These are phyloP conservation scores for Hura crepitans DNA, from an alignment of 441 rosid species.

Conservation along the genomic window DNA sequence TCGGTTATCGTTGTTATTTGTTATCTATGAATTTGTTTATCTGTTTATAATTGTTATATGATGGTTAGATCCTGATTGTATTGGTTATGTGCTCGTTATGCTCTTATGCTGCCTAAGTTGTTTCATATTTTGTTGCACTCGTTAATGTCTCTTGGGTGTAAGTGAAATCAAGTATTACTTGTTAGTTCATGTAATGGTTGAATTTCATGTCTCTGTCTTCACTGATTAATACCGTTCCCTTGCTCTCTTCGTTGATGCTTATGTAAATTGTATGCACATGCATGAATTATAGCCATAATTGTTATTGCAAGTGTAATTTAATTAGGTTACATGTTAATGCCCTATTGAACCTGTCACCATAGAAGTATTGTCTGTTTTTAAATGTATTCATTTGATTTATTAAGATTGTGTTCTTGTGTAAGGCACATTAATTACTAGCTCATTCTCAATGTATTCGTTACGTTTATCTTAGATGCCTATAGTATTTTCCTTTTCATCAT, in stretches of 20 bases:
- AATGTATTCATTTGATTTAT: slow-evolving; percentile 7
- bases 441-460: background rate
- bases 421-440: slow-evolving; percentile 10
- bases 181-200: background rate
- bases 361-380: background rate
- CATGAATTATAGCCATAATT: background rate
- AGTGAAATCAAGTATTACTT: background rate
- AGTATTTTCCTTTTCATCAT: background rate
- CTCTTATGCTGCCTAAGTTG: background rate
- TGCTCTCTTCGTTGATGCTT: background rate
- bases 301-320: background rate
- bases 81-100: slow-evolving; percentile 10
- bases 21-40: background rate
- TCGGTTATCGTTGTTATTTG: background rate
- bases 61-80: slow-evolving; percentile 16
- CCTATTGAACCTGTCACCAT: background rate
- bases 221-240: background rate
- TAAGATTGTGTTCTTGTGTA: slow-evolving; percentile 11
- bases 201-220: background rate
- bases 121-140: background rate
- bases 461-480: background rate
- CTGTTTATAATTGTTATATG: slow-evolving; percentile 12
- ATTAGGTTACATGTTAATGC: background rate
- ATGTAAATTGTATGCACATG: background rate
- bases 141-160: background rate